Evolutionary conservation across 2,329 filamentous ascomycete genomes (phyloP).

Genomic region (Lojkania enalia): DNA sequence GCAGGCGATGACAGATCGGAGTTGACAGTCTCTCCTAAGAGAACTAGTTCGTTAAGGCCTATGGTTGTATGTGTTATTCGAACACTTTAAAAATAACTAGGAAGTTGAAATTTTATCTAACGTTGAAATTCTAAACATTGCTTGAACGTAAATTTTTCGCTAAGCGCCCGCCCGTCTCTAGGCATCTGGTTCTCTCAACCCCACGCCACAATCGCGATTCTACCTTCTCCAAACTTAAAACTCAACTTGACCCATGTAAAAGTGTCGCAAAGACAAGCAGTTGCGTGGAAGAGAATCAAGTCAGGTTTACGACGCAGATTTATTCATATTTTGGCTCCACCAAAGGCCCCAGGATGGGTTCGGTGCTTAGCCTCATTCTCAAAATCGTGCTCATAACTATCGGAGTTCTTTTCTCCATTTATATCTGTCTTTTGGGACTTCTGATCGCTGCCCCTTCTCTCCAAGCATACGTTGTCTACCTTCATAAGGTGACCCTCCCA

Average conservation of each 20-base stretch:
- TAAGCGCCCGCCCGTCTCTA: no score
- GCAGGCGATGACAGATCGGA: no score
- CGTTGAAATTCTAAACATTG: no score
- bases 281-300: not conserved
- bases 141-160: no score
- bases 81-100: no score
- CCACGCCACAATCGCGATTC: no score
- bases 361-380: not conserved
- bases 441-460: not conserved
- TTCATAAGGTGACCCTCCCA: not conserved
- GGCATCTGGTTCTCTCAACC: no score
- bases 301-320: not conserved
- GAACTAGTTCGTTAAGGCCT: no score
- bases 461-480: not conserved
- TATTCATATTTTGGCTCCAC: not conserved
- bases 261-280: slow-evolving; percentile 3
- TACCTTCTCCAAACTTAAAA: no score
- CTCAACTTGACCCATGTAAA: not conserved
- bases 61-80: no score
- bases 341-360: not conserved
- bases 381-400: not conserved
- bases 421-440: not conserved
- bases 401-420: not conserved
- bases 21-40: no score
- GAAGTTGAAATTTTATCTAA: no score